A percentile compares a stretch with the other conserved stretches of the same genome.
phyloP scores from a whole-genome alignment of 768 basidiomycete species.

The Xerocomus spinulosus region DNA sequence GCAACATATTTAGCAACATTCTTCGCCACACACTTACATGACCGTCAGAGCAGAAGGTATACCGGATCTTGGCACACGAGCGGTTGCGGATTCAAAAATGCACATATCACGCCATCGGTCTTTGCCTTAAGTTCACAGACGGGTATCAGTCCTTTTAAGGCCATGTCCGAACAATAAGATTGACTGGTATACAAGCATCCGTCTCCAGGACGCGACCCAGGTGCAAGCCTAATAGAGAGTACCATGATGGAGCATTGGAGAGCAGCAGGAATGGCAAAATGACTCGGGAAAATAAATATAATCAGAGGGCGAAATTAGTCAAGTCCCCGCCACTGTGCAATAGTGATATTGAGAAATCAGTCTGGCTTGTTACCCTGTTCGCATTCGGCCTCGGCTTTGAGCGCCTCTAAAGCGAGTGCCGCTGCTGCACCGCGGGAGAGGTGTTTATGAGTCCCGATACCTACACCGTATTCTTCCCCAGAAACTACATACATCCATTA shows the following conservation, averaged over 20 bases:
- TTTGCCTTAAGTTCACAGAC: background rate
- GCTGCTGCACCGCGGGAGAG: constrained; percentile 44
- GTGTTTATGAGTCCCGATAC: constrained; percentile 49
- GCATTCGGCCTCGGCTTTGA: constrained; percentile 26
- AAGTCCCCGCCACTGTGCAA: background rate
- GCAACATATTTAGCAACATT: constrained; percentile 12
- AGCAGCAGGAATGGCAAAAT: background rate
- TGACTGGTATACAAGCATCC: constrained; percentile 6
- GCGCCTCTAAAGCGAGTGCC: constrained; percentile 30
- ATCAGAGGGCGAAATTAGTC: background rate
- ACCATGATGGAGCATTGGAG: background rate
- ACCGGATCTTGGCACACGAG: constrained; percentile 9
- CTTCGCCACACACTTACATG: constrained; percentile 1
- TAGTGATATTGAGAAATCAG: background rate
- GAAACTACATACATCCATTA: constrained; percentile 39
- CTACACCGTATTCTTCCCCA: constrained; percentile 44
- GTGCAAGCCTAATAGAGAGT: constrained; percentile 5
- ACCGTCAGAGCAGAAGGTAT: constrained; percentile 1
- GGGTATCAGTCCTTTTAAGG: constrained; percentile 5
- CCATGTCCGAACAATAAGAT: constrained; percentile 3
- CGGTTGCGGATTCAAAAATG: constrained; percentile 2
- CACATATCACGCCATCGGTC: constrained; percentile 10
- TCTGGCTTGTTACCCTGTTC: constrained; percentile 11
- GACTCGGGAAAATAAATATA: constrained; percentile 7
- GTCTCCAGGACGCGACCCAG: constrained; percentile 2